Base-by-base conservation (phyloP, 805 yeast genomes). In the Wickerhamomyces bovis region DNA sequence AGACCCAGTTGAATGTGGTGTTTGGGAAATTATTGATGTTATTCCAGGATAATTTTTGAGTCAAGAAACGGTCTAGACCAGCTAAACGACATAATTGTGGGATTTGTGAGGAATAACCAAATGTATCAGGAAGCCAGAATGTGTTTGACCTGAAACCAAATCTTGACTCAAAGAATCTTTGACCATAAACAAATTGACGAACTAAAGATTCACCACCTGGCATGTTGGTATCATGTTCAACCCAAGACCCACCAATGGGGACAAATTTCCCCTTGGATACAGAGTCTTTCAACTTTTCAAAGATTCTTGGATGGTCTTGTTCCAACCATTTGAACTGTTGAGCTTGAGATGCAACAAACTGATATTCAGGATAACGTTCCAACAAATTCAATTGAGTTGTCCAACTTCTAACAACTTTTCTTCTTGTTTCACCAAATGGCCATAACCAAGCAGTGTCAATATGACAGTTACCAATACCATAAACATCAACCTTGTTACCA, bases 371-470 rank as follows among this genome's bases (percentile, higher is more conserved):
- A 56, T 89, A 92, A 55, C 80, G 73, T 45, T 89, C 92, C 59
- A 94, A 78, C 42, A 94, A 66, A 45, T 88, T 83, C 44, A 92
- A 70, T 68, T 92, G 99, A 10, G 96, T 80, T 0, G 96, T 83
- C 98, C 98, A 92, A 6, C 96, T 88, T 53, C 99, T 76, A 3
- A 90, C 96, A 46, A 92, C 80, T 62, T 92, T 92, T 44, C 98
- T 78, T 56, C 86, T 83, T 1, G 98, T 89, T 63, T 94, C 97
- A 3, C 96, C 97, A 71, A 85, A 92, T n/a, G 97, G 98, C 99
- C 99, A 92, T 48, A 89, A 73, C 99, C 99, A 92, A 15, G 98
- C 98, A 16, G 98, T 92, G 61, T 92, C 99, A 56, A 90, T 90
- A 64, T 90, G 98, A 64, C 98, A 94, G 63, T 94, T 87, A 39